These are phyloP conservation scores for Albizia julibrissin DNA, from an alignment of 306 rosid species.

Conservation along the genomic window DNA sequence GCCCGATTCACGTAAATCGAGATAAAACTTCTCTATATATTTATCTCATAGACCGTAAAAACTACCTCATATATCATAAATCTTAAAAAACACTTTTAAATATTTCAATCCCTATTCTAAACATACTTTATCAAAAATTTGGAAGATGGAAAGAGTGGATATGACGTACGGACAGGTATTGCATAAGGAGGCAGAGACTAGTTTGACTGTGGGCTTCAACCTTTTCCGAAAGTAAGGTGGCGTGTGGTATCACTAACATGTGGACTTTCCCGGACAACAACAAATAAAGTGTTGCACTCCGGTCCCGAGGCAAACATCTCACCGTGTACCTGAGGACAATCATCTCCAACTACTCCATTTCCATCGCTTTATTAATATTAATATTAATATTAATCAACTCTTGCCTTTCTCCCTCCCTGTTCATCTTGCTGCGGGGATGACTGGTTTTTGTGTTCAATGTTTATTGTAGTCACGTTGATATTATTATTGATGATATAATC, in stretches of 20 bases:
- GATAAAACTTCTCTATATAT: too few species aligned
- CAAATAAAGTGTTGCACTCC: background rate
- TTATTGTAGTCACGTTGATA: too few species aligned
- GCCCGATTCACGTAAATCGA: too few species aligned
- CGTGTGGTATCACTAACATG: background rate
- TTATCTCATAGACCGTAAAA: too few species aligned
- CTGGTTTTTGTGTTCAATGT: too few species aligned
- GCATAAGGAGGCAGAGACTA: background rate
- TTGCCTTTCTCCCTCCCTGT: background rate
- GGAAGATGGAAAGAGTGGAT: background rate
- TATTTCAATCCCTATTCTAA: too few species aligned
- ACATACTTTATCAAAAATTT: too few species aligned
- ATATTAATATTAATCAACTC: background rate
- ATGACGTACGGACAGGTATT: background rate
- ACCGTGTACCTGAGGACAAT: background rate
- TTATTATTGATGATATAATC: too few species aligned
- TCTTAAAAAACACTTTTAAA: too few species aligned
- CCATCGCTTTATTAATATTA: too few species aligned
- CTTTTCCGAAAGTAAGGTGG: background rate
- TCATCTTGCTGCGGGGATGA: background rate
- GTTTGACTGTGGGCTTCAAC: background rate
- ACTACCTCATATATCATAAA: too few species aligned
- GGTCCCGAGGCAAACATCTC: background rate
- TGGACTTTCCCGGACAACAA: background rate
- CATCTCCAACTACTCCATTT: background rate